phyloP scores from a whole-genome alignment of 192 early-diverging fungal genomes.

The Coemansia sp. region DNA sequence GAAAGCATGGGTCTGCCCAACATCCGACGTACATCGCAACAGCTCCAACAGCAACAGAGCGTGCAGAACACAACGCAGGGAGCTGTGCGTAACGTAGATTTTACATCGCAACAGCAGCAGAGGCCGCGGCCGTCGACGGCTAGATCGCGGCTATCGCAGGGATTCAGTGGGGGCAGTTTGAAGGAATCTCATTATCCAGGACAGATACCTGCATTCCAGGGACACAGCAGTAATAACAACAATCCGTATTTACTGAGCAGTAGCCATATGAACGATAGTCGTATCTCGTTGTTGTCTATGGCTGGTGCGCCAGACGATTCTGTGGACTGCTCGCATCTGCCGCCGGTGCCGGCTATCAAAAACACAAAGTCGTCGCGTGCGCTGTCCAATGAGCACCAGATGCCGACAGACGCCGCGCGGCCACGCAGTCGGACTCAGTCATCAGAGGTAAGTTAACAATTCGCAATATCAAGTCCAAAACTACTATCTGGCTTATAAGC shows the following conservation, averaged over 20 bases:
- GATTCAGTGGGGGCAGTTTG: slow-evolving; percentile 29
- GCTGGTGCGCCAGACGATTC: slow-evolving; percentile 22
- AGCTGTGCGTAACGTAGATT: slow-evolving; percentile 24
- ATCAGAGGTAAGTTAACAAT: slow-evolving; percentile 39
- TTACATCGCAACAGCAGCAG: slow-evolving; percentile 16
- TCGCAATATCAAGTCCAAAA: too few species aligned
- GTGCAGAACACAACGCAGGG: slow-evolving; percentile 8
- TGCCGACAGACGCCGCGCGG: slow-evolving; percentile 21
- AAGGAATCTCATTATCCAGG: slow-evolving; percentile 25
- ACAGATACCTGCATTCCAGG: background rate
- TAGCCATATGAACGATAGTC: slow-evolving; percentile 32
- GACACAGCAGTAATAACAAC: slow-evolving; percentile 1
- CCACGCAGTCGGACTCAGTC: slow-evolving; percentile 55
- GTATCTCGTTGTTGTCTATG: slow-evolving; percentile 50
- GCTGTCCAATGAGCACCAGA: slow-evolving; percentile 31
- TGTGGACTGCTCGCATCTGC: slow-evolving; percentile 18
- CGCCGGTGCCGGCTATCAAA: slow-evolving; percentile 30
- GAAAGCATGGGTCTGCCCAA: slow-evolving; percentile 20
- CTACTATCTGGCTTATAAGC: too few species aligned
- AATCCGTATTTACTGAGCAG: slow-evolving; percentile 25
- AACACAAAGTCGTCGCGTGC: slow-evolving; percentile 38
- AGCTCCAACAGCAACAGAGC: background rate
- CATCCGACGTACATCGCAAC: slow-evolving; percentile 5
- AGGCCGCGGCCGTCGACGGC: slow-evolving; percentile 32
- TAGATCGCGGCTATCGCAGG: slow-evolving; percentile 45